Percentiles rank a stretch among this genome's conserved stretches.
Conservation (phyloP, 2,329 filamentous ascomycete genomes). For the Thelonectria discophora region DNA sequence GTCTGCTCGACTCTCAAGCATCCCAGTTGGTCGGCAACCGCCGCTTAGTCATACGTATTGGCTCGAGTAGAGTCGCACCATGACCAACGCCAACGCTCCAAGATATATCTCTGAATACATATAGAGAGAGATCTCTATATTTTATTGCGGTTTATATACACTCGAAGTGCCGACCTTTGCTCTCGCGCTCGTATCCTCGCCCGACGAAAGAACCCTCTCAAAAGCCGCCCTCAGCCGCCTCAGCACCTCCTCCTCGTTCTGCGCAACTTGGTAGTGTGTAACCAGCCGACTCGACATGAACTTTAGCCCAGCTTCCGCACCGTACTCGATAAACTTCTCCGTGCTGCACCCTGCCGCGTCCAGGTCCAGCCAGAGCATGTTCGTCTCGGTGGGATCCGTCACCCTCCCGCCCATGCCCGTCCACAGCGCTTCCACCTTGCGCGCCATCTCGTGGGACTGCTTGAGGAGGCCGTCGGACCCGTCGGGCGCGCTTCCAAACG, state of each 20-base stretch:
- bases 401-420: constrained; percentile 73
- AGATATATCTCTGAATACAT: not conserved
- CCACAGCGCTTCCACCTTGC: constrained; percentile 75
- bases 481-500: constrained; percentile 50
- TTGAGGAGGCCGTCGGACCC: constrained; percentile 65
- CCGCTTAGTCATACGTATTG: not conserved
- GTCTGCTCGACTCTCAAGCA: no score
- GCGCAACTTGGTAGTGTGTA: constrained; percentile 68
- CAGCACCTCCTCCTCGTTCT: constrained; percentile 67
- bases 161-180: constrained; percentile 39
- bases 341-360: constrained; percentile 61
- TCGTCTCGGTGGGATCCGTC: constrained; percentile 79
- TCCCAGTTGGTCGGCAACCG: not conserved
- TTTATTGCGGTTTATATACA: constrained; percentile 39
- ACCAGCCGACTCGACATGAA: constrained; percentile 55
- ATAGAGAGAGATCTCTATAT: no score
- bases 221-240: constrained; percentile 65
- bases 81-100: not conserved
- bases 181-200: constrained; percentile 16
- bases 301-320: constrained; percentile 54
- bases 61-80: not conserved
- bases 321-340: constrained; percentile 51
- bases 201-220: constrained; percentile 43
- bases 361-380: constrained; percentile 89
- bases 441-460: constrained; percentile 69